Base-by-base conservation (phyloP, 208 protist genomes). In the Endotrypanum monterogeii region DNA sequence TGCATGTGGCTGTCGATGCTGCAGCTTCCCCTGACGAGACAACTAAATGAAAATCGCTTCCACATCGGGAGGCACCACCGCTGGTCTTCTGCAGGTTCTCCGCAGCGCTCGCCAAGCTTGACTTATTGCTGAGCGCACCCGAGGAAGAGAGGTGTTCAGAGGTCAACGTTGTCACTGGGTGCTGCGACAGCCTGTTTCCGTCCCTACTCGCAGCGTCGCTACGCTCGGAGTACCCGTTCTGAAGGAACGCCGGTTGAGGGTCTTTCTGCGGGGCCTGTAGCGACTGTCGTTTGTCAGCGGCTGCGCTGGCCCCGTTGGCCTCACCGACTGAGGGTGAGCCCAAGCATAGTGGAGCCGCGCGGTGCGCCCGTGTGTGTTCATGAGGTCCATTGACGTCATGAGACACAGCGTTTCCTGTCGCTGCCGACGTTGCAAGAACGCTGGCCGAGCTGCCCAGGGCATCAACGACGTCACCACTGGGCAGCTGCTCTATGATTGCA, bases 401-500 rank as follows among this genome's bases (percentile, higher is more conserved):
- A 50, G 39, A 57, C 18, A 32, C 18, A 50, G 50, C 50, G 50
- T 25, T 7, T 9, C 25, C 25, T 18, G 63, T 14, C 11, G 44
- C 25, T 46, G 44, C 46, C 0, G 54, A 51, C 35, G 54, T 54
- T 11, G 63, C 39, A 1, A 4, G 48, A 25, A 4, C 60, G 35
- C 16, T 16, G 35, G 60, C 60, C 18, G 60, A 20, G n/a, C 52
- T 56, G 52, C 52, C 52, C 52, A 25, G 52, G 7, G 52, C 23
- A 23, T 35, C 32, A 46, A 11, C 18, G 32, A 44, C 30, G 37
- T 32, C 66, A 25, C 50, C 50, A 55, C 39, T 23, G 30, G 66
- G 52, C 12, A 80, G 54, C 32, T 66, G 56, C 20, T 77, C 74
- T 3, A 84, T 50, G 35, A 78, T 63, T 14, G 30, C 4, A 14